These are phyloP conservation scores for Phylloboletellus chloephorus DNA, from an alignment of 1,284 basidiomycete genomes.

Conservation along the genomic window DNA sequence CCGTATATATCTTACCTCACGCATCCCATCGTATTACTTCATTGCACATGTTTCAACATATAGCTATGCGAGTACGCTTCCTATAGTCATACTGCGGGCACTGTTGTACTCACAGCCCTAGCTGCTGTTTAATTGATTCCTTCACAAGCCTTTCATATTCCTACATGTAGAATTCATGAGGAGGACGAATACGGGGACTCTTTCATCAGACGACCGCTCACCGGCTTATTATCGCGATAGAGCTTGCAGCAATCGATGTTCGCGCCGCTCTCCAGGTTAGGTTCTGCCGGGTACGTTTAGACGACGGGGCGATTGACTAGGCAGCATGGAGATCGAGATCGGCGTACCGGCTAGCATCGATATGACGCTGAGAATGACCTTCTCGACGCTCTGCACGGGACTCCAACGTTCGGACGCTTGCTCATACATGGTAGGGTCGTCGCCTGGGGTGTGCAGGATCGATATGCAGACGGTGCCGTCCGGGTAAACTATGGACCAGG, in stretches of 20 bases:
- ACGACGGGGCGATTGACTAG: neutral
- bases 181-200: neutral
- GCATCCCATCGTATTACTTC: conserved; percentile 14
- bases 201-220: conserved; percentile 27
- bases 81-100: conserved; percentile 19
- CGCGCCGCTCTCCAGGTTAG: conserved; percentile 97
- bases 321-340: neutral
- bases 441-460: conserved; percentile 95
- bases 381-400: conserved; percentile 95
- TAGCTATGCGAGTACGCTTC: conserved; percentile 13
- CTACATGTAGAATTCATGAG: conserved; percentile 22
- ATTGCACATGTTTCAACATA: conserved; percentile 3
- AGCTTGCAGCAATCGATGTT: conserved; percentile 98
- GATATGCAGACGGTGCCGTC: conserved; percentile 98
- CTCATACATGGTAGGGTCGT: conserved; percentile 89
- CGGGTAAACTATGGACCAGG: conserved; percentile 78
- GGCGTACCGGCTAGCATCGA: conserved; percentile 92
- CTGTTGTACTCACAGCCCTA: conserved; percentile 48
- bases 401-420: conserved; percentile 97
- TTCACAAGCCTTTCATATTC: conserved; percentile 72
- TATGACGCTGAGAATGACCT: conserved; percentile 92
- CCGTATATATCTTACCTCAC: conserved; percentile 9
- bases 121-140: conserved; percentile 65
- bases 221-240: conserved; percentile 78
- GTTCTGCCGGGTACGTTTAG: conserved; percentile 51